Evolutionary conservation across 1,284 basidiomycete species (phyloP).

Genomic region (Sanghuangporus sanghuang): DNA sequence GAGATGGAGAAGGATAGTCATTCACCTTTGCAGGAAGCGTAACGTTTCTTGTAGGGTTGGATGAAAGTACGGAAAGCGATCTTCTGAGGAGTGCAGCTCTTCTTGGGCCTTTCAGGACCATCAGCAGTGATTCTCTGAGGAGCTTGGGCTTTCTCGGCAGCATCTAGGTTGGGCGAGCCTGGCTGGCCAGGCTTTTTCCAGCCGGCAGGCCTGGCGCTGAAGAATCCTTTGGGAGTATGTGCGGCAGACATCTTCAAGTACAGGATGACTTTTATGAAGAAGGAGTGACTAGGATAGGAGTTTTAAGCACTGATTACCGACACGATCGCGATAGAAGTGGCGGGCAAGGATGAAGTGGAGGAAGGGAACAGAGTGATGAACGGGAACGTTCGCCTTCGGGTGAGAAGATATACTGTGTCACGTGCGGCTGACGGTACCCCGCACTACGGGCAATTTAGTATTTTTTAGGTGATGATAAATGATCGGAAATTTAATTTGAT

Average conservation of each 20-base stretch:
- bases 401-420: not conserved
- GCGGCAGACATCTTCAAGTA: not conserved
- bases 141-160: not conserved
- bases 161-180: not conserved
- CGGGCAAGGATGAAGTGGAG: not conserved
- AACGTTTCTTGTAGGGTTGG: not conserved
- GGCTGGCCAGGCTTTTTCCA: not conserved
- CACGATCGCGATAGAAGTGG: not conserved
- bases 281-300: not conserved
- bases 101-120: not conserved
- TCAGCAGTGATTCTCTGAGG: slow-evolving; percentile 5
- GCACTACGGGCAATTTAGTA: too few relatives aligned
- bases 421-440: not conserved
- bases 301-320: not conserved
- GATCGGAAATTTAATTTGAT: too few relatives aligned
- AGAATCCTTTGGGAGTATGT: not conserved
- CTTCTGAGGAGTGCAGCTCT: slow-evolving; percentile 5
- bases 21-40: slow-evolving; percentile 1
- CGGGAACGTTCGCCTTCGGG: not conserved
- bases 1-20: not conserved
- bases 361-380: not conserved
- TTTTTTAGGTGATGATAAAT: too few relatives aligned
- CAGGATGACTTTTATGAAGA: not conserved
- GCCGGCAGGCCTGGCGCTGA: not conserved
- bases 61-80: slow-evolving; percentile 3